Base-by-base conservation (phyloP, 768 basidiomycete genomes). In the Terana coerulea region DNA sequence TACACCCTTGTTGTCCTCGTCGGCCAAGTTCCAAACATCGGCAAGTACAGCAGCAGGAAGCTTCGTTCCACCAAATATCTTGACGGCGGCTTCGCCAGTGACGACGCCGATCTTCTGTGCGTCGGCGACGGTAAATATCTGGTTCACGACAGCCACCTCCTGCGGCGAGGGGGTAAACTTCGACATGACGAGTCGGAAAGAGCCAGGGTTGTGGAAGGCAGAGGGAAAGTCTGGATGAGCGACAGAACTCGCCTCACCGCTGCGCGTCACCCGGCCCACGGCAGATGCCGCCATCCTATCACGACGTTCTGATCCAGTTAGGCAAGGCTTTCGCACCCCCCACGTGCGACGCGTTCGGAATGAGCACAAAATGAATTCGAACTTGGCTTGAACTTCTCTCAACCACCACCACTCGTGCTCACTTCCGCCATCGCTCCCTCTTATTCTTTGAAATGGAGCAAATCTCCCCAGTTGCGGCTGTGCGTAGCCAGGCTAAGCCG, bases 1-100 rank as follows among this genome's bases (percentile, higher is more conserved):
- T 72, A 86, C 93, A 2, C 97, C 97, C 54, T 90, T 90, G 74
- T 98, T 95, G 28, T 94, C 86, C 49, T 88, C 84, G 73, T 99
- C 97, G 44, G 93, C 86, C 52, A 98, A 72, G 53, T 75, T 80
- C 95, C 97, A 99, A 57, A 99, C 86, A 72, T 97, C 91, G 39
- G 95, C 91, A 55, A 99, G 83, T 30, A 79, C 77, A 15, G 78
- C 72, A 8, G 91, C 84, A 33, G 82, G 71, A 54, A 98, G 80
- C 63, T 88, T 85, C 47, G 95, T 86, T 51, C 89, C 86, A 53
- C 81, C 76, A 62, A 98, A 92, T 53, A 95, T 75, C 64, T 79
- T 82, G 65, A 97, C 86, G 46, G 95, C 97, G 61, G 86, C 83
- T 57, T 95, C 93, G 62, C 95, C 95, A 14, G 91, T 90, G 65